Percentiles rank a stretch among this genome's conserved stretches.
These are phyloP conservation scores for Parietaria judaica DNA, from an alignment of 306 rosid species.

Conservation along the genomic window DNA sequence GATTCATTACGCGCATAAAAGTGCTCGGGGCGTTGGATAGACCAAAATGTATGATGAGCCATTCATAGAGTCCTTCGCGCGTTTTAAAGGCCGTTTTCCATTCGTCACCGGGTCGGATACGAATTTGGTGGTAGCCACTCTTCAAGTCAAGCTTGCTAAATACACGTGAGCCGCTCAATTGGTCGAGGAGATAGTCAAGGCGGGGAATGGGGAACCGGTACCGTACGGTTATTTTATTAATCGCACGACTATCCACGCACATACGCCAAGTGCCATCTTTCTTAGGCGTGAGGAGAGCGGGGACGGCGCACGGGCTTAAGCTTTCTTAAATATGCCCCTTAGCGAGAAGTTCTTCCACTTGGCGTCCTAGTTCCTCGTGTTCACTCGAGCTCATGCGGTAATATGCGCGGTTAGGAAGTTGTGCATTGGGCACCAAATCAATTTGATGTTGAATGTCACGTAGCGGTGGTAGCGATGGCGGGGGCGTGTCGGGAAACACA, in stretches of 20 bases:
- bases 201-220: too few relatives aligned
- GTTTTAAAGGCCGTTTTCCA: background rate
- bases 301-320: too few relatives aligned
- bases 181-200: too few relatives aligned
- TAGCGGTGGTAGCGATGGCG: background rate
- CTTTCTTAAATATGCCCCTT: too few relatives aligned
- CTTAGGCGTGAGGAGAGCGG: too few relatives aligned
- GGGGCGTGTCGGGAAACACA: background rate
- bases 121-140: too few relatives aligned
- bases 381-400: background rate
- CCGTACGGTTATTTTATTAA: too few relatives aligned
- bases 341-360: background rate
- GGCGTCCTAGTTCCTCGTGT: background rate
- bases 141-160: too few relatives aligned
- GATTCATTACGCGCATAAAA: background rate
- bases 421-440: background rate
- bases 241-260: too few relatives aligned
- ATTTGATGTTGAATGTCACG: background rate
- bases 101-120: too few relatives aligned
- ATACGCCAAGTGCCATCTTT: too few relatives aligned
- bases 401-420: background rate
- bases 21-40: constrained; percentile 1
- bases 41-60: background rate
- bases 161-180: too few relatives aligned
- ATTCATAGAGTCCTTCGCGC: background rate